These are phyloP conservation scores for Penicillium pancosmium DNA, from an alignment of 495 filamentous ascomycete species.

Conservation along the genomic window DNA sequence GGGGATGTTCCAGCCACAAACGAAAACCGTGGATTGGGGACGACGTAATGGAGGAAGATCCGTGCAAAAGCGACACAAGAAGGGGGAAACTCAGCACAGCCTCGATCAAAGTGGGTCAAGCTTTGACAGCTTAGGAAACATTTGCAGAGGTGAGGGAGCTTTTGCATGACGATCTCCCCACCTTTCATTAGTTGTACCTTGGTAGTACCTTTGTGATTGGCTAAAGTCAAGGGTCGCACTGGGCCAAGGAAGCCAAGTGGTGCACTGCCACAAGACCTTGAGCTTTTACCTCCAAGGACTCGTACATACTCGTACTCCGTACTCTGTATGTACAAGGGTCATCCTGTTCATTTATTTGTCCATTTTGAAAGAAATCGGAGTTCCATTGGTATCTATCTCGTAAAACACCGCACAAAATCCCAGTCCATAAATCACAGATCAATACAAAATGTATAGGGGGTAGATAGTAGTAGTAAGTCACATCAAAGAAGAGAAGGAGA, in stretches of 20 bases:
- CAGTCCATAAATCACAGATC: slow-evolving; percentile 20
- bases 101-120: slow-evolving; percentile 13
- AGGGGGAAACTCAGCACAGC: slow-evolving; percentile 17
- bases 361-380: neutral
- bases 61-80: slow-evolving; percentile 4
- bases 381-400: slow-evolving; percentile 30
- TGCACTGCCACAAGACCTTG: slow-evolving; percentile 9
- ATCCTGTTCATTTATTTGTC: no score
- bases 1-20: slow-evolving; percentile 25
- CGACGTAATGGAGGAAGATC: slow-evolving; percentile 15
- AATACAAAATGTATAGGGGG: slow-evolving; percentile 8
- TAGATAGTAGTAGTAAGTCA: slow-evolving; percentile 24
- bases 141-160: neutral
- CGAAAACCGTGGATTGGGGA: slow-evolving; percentile 4
- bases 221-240: neutral
- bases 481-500: slow-evolving; percentile 26
- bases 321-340: no score
- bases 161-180: neutral
- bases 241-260: slow-evolving; percentile 5
- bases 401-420: slow-evolving; percentile 20
- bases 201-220: neutral
- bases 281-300: neutral
- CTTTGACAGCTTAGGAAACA: neutral
- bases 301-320: no score
- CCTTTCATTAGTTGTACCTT: neutral